phyloP scores from a whole-genome alignment of 208 protist genomes.

The Tritrichomonas foetus region DNA sequence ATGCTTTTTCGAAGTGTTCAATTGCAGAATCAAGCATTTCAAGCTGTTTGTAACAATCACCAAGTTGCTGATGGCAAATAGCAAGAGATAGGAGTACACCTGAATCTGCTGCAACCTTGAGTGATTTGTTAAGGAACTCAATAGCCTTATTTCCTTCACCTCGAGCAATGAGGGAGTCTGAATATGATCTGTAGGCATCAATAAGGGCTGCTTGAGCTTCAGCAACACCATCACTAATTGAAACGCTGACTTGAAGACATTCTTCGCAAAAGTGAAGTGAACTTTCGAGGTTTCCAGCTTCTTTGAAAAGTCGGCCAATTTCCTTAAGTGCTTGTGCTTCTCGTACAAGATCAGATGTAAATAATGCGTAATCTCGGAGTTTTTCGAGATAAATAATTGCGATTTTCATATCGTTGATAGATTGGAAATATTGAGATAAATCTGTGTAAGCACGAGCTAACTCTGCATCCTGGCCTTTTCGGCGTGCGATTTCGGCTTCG shows the following conservation, averaged over 20 bases:
- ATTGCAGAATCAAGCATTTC: slow-evolving; percentile 12
- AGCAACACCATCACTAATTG: background rate
- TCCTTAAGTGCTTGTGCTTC: slow-evolving; percentile 32
- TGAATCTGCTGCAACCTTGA: background rate
- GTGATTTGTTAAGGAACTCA: slow-evolving; percentile 23
- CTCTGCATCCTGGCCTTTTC: background rate
- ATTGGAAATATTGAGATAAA: slow-evolving; percentile 44
- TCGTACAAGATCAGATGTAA: slow-evolving; percentile 24
- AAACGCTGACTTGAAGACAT: background rate
- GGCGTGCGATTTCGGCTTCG: background rate
- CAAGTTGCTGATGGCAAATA: slow-evolving; percentile 34
- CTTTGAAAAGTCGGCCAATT: slow-evolving; percentile 29
- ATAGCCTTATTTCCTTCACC: slow-evolving; percentile 19
- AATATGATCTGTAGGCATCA: slow-evolving; percentile 34
- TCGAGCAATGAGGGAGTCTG: background rate
- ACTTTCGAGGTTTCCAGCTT: slow-evolving; percentile 23
- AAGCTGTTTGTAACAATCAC: background rate
- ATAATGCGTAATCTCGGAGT: slow-evolving; percentile 25
- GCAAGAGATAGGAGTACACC: slow-evolving; percentile 25
- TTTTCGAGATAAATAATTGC: slow-evolving; percentile 36
- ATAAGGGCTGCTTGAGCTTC: slow-evolving; percentile 31
- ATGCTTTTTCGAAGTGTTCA: slow-evolving; percentile 34
- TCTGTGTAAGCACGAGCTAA: slow-evolving; percentile 1
- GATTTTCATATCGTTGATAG: slow-evolving; percentile 36
- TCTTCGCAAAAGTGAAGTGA: slow-evolving; percentile 32